phyloP scores from a whole-genome alignment of 805 yeast species.

The Saccharomycopsis schoenii region DNA sequence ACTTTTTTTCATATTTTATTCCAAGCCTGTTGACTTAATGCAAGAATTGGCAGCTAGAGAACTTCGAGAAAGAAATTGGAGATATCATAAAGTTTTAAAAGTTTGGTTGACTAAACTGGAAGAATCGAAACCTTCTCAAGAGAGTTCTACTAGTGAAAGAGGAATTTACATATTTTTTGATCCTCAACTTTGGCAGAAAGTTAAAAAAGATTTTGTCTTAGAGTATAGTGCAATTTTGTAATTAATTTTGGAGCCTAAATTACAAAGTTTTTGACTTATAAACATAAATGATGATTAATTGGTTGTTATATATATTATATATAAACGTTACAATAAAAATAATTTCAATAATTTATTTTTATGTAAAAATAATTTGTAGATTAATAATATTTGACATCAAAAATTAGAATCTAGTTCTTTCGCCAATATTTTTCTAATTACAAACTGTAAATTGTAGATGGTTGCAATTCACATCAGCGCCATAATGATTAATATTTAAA shows the following conservation, averaged over 20 bases:
- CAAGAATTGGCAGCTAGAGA: constrained; percentile 94
- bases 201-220: constrained; percentile 58
- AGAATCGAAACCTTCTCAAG: constrained; percentile 72
- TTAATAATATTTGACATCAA: too few species aligned
- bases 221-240: constrained; percentile 55
- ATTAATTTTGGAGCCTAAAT: neutral
- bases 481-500: too few species aligned
- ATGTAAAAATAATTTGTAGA: neutral
- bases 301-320: neutral
- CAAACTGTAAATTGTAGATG: too few species aligned
- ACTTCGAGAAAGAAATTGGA: constrained; percentile 87
- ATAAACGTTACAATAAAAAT: neutral
- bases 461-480: too few species aligned
- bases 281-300: neutral
- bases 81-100: constrained; percentile 90
- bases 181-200: constrained; percentile 92
- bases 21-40: constrained; percentile 83
- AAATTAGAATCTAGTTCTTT: too few species aligned
- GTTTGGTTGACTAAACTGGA: constrained; percentile 96
- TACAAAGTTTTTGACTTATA: too few species aligned
- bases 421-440: too few species aligned
- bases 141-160: constrained; percentile 71
- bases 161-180: constrained; percentile 93
- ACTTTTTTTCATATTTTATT: constrained; percentile 83
- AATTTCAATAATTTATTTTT: neutral